A percentile compares a stretch with the other conserved stretches of the same genome.
These are phyloP conservation scores for Mycena floridula DNA, from an alignment of 768 basidiomycete genomes.

Conservation along the genomic window DNA sequence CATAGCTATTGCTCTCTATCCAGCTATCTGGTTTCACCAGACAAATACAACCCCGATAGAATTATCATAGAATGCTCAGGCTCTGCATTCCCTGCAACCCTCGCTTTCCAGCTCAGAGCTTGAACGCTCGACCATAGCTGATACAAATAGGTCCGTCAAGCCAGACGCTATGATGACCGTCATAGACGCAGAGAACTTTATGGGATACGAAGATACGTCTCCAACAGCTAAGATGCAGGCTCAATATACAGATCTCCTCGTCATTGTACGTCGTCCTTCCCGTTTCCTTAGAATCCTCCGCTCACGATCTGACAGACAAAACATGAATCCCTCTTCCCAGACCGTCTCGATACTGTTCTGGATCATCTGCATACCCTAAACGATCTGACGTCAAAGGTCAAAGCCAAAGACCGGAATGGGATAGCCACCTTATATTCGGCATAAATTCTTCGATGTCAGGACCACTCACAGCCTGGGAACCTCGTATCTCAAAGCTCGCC, in stretches of 20 bases:
- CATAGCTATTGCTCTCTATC: too few species aligned
- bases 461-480: too few species aligned
- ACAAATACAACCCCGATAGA: conserved; percentile 79
- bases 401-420: conserved; percentile 55
- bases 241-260: conserved; percentile 88
- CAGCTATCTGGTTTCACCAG: too few species aligned
- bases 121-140: conserved; percentile 74
- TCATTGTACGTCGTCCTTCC: conserved; percentile 55
- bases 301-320: conserved; percentile 56
- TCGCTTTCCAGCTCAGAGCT: conserved; percentile 93
- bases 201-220: conserved; percentile 88
- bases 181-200: conserved; percentile 86
- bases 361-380: conserved; percentile 90
- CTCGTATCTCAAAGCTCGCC: too few species aligned
- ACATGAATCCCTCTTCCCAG: conserved; percentile 80
- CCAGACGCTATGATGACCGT: conserved; percentile 92
- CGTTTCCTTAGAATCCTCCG: not conserved
- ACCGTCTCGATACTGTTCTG: conserved; percentile 72
- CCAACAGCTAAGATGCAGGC: conserved; percentile 92
- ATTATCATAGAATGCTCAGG: conserved; percentile 97
- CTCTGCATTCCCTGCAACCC: conserved; percentile 91
- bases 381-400: conserved; percentile 82
- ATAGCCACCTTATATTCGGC: too few species aligned
- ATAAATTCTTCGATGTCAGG: too few species aligned
- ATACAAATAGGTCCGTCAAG: conserved; percentile 67